These are phyloP conservation scores for Aspergillus sergii DNA, from an alignment of 2,329 filamentous ascomycete genomes.

Conservation along the genomic window DNA sequence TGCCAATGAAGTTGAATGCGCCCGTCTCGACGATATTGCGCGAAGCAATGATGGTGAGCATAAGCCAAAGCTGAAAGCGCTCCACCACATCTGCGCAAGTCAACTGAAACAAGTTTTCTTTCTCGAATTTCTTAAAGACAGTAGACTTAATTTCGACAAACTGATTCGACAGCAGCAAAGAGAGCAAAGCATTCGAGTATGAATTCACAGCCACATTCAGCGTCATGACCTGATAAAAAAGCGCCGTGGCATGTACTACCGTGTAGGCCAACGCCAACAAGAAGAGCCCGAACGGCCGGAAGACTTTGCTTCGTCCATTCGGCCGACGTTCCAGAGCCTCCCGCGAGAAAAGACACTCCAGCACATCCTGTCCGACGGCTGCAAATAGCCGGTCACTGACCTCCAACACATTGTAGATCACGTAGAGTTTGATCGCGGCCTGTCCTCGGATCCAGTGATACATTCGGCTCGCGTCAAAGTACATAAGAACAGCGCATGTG, in stretches of 20 bases:
- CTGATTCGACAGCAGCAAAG: slow-evolving; percentile 91
- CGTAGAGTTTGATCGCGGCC: slow-evolving; percentile 96
- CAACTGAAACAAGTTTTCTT: slow-evolving; percentile 94
- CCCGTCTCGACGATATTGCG: slow-evolving; percentile 96
- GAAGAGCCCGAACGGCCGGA: slow-evolving; percentile 90
- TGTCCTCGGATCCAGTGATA: slow-evolving; percentile 97
- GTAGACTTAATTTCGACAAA: slow-evolving; percentile 99
- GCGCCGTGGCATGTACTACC: slow-evolving; percentile 78
- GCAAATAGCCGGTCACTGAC: slow-evolving; percentile 84
- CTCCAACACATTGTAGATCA: slow-evolving; percentile 97
- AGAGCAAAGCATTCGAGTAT: slow-evolving; percentile 93
- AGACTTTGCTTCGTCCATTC: slow-evolving; percentile 86
- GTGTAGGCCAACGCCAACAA: slow-evolving; percentile 84
- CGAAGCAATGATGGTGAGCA: slow-evolving; percentile 93
- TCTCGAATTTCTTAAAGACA: slow-evolving; percentile 98
- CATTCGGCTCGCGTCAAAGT: slow-evolving; percentile 93
- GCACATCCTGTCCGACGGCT: slow-evolving; percentile 90
- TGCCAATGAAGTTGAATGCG: slow-evolving; percentile 64
- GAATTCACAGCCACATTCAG: slow-evolving; percentile 98
- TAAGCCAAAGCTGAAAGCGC: slow-evolving; percentile 95
- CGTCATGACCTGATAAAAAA: slow-evolving; percentile 98
- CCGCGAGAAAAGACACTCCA: slow-evolving; percentile 91
- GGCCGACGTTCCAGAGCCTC: slow-evolving; percentile 88
- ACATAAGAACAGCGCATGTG: slow-evolving; percentile 83
- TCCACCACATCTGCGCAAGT: slow-evolving; percentile 97